Evolutionary conservation across 176 grass and related monocot species (phyloP).

Genomic region (Coix lacrymajobi): DNA sequence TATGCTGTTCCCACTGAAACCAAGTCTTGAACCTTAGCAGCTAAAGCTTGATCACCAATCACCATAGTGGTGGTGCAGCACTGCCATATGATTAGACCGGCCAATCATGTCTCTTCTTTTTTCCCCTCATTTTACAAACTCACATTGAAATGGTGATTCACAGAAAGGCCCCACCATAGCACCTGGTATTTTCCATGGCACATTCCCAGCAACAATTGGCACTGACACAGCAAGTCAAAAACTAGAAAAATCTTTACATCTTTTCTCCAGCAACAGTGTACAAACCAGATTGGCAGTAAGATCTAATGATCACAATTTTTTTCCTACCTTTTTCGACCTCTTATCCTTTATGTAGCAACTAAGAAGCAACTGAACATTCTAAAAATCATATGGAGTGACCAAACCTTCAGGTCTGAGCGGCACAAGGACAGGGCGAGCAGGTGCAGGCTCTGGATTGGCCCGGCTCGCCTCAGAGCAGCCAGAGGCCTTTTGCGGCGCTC

Average conservation of each 20-base stretch:
- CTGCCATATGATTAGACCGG: slow-evolving; percentile 23
- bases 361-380: slow-evolving; percentile 19
- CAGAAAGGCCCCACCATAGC: not conserved
- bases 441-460: not conserved
- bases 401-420: slow-evolving; percentile 74
- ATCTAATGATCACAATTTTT: slow-evolving; percentile 2
- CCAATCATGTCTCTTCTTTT: not conserved
- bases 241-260: slow-evolving; percentile 17
- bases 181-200: not conserved
- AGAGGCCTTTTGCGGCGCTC: slow-evolving; percentile 37
- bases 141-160: not conserved
- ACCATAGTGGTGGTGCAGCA: slow-evolving; percentile 23
- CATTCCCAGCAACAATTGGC: not conserved
- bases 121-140: not conserved
- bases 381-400: slow-evolving; percentile 47
- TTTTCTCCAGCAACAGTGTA: slow-evolving; percentile 25
- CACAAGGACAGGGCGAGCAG: slow-evolving; percentile 28
- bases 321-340: not conserved
- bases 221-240: slow-evolving; percentile 2
- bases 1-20: slow-evolving; percentile 44
- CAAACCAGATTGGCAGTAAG: slow-evolving; percentile 20
- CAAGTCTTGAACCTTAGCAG: slow-evolving; percentile 17
- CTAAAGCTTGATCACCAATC: slow-evolving; percentile 20
- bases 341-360: not conserved
- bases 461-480: slow-evolving; percentile 36